These are phyloP conservation scores for Handroanthus guayacan DNA, from an alignment of 257 asterid genomes.

Conservation along the genomic window DNA sequence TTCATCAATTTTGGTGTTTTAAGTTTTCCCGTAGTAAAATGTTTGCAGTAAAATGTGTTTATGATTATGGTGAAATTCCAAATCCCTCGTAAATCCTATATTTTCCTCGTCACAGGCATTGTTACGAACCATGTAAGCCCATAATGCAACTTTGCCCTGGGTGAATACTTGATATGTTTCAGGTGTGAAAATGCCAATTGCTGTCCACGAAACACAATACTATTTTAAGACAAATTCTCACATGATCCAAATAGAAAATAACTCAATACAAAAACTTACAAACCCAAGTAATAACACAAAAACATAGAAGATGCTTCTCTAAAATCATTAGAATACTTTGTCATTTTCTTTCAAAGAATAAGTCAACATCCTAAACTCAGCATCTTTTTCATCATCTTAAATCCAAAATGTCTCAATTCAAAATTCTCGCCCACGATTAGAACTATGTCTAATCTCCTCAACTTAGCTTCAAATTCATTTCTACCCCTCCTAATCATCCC, in stretches of 20 bases:
- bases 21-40: neutral
- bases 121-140: no score
- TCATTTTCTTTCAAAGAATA: conserved; percentile 17
- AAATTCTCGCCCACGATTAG: neutral
- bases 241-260: neutral
- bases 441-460: conserved; percentile 45
- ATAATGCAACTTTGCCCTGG: no score
- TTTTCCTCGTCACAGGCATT: neutral
- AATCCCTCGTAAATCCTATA: neutral
- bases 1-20: neutral
- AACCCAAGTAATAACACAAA: no score
- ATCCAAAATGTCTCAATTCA: neutral
- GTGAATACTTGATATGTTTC: no score
- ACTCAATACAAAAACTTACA: no score
- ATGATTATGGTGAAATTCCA: no score
- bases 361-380: neutral
- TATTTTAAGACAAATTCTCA: no score
- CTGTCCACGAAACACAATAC: neutral
- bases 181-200: no score
- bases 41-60: neutral
- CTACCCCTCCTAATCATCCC: conserved; percentile 43
- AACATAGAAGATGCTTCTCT: neutral
- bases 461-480: conserved; percentile 27
- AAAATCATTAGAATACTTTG: conserved; percentile 10
- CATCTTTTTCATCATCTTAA: conserved; percentile 17